Base-by-base conservation (phyloP, 2,329 filamentous ascomycete genomes). In the Lecanicillium sp. region DNA sequence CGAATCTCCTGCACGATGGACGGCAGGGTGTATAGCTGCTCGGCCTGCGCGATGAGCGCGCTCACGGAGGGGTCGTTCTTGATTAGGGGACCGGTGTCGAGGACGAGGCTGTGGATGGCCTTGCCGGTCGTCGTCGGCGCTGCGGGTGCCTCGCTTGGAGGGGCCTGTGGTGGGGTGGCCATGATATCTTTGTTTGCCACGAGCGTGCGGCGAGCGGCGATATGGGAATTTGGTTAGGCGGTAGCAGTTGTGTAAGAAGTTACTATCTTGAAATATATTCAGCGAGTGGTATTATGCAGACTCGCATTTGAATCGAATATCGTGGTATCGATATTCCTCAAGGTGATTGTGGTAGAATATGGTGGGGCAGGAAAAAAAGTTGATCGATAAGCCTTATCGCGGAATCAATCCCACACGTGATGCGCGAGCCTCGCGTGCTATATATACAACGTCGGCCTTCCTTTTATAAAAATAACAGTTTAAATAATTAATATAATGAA, bases 51-150 rank as follows among this genome's bases (percentile, higher is more conserved):
- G 44, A 95, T 73, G 10, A 98, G 80, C 0, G 86, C 88, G 38
- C 88, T 94, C 20, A 93, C 80, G 10, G 87, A 74, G 11, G 91
- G 89, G 55, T 93, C 85, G 69, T 96, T 96, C 63, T 91, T 91
- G 65, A 98, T 90, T 52, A 98, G 82, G 7, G 91, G 90, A 21
- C 90, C 91, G 3, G 93, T 86, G 63, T 98, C 93, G 56, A 98
- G 77, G 23, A 97, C 78, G 44, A 97, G 80, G 46, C 84, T 86
- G 69, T 94, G 83, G 42, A 95, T 81, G 0, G 84, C 77, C 63
- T 90, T 95, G 44, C 40, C 30, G 30, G 49, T 47, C 32, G 51
- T 48, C 24, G 56, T 36, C 14, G 55, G 42, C 35, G 53, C 49
- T 17, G 41, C 23, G 36, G 37, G 44, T 27, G 15, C 24, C 39